Evolutionary conservation across 2,329 filamentous ascomycete species (phyloP), one percentile per base, ranked within the genome.

Genomic region (Paramyrothecium sp.): DNA sequence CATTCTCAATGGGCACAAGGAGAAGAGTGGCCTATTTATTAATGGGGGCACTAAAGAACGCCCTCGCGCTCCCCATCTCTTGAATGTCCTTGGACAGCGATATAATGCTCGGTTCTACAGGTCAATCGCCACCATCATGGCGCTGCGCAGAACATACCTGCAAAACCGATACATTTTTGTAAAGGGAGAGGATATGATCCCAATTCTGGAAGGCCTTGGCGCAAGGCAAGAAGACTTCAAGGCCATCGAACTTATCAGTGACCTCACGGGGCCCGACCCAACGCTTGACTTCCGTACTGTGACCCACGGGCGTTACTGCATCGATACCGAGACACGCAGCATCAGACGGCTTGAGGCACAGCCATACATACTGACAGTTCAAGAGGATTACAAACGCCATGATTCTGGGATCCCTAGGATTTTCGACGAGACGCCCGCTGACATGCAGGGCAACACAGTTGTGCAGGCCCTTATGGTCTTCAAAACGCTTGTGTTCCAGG

Each of bases 401-500:
- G 68, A 70, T 59, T 67, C 61, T 11, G 66, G 63, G 19, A 53
- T 63, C 33, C 53, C 59, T 10, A 61, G 68, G 20, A 58, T 60
- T 54, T 70, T 70, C 58, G 58, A 64, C 50, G 65, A 71, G 54
- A 57, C 64, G 13, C 59, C 62, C n/a, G 55, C 61, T 17, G 61
- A 66, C 46, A 63, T 67, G 33, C 67, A 71, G 52, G 55, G 58
- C 56, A 71, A 71, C 64, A 66, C 65, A 5, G 64, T 63, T 21
- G 52, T 71, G 19, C 68, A 71, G 51, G 67, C 67, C 33, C 56
- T 71, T 33, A 55, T 71, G 59, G 55, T 66, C 20, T 69, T 71
- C 64, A 71, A 71, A 57, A 59, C 62, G 12, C 38, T 67, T 21
- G 53, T 68, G 19, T 60, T 65, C 55, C 65, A 66, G 26, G 65